Percentiles rank a stretch among this genome's conserved stretches.
These are phyloP conservation scores for Hydrangea macrophylla DNA, from an alignment of 148 eudicot species.

Conservation along the genomic window DNA sequence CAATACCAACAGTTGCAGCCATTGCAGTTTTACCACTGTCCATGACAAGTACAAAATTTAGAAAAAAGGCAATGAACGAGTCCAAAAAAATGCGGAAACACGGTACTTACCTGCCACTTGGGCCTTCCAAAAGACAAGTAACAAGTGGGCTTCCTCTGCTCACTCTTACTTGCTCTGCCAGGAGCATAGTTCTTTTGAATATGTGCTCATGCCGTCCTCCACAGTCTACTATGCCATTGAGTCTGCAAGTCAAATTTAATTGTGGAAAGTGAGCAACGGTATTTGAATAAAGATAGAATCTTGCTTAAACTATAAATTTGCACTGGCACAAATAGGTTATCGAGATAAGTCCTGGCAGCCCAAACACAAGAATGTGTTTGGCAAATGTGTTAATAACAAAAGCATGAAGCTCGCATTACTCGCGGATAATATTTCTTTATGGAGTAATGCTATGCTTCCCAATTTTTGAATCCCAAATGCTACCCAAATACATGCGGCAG, in stretches of 20 bases:
- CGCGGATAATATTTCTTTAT: no score
- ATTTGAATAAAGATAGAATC: not conserved
- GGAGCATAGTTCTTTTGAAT: constrained; percentile 74
- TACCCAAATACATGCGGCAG: no score
- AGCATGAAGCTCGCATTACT: not conserved
- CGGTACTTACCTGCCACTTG: constrained; percentile 72
- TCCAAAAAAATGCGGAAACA: not conserved
- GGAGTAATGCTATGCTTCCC: no score
- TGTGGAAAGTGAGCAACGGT: not conserved
- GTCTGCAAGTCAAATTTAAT: constrained; percentile 41
- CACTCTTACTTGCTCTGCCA: constrained; percentile 88
- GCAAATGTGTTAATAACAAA: not conserved
- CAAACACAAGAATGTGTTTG: not conserved
- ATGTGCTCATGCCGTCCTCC: constrained; percentile 90
- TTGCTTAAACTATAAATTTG: not conserved
- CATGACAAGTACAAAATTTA: constrained; percentile 14
- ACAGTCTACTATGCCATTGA: constrained; percentile 90
- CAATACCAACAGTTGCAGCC: constrained; percentile 95
- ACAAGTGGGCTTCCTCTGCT: constrained; percentile 92
- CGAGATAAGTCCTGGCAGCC: not conserved
- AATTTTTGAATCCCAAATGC: no score
- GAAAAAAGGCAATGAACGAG: not conserved
- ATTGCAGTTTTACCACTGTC: constrained; percentile 92
- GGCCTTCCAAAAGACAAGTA: constrained; percentile 95
- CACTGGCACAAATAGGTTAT: not conserved